Base-by-base conservation (phyloP, 345 rosid species). In the Eucalyptus pauciflora region DNA sequence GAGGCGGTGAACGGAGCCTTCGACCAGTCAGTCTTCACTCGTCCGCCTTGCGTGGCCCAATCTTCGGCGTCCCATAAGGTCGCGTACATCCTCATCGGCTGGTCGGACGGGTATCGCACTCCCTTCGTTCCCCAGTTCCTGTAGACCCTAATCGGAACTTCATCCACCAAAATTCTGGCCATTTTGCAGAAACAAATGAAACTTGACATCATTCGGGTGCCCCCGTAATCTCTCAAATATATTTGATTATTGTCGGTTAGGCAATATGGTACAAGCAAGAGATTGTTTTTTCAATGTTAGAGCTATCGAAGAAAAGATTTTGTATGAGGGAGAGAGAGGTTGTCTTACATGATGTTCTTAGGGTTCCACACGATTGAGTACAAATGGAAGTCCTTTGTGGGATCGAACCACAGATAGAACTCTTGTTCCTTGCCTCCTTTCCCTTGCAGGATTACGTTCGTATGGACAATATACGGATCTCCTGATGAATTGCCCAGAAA, bases 31-130 rank as follows among this genome's bases (percentile, higher is more conserved):
- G 89, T 94, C 91, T 96, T 95, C 20, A 95, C 94, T 13, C 93
- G 92, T 3, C 97, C 96, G 18, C 96, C 96, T 87, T 94, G 91
- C 92, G 91, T 94, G 24, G 96, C 96, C 96, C 96, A 96, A 45
- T 95, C 94, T 85, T 95, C 96, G 22, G 92, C 95, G 80, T 94
- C 94, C 97, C 96, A 95, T 4, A 94, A 89, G 31, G 93, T 93
- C 13, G 94, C 91, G 90, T 94, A 92, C 15, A 94, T 87, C 71
- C 91, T 93, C 96, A 96, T 95, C 7, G 94, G 91, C 76, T 93
- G 96, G 88, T 88, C 90, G 89, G 92, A 91, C 3, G 96, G 97
- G 51, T 89, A 94, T 27, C 96, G 90, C 52, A 94, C 91, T 1
- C 95, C 95, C 5, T 14, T 89, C 25, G 91, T 87, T 14, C 92